Evolutionary conservation across 306 rosid species (phyloP), one percentile per base, ranked within the genome.

Genomic region (Begonia peltatifolia): DNA sequence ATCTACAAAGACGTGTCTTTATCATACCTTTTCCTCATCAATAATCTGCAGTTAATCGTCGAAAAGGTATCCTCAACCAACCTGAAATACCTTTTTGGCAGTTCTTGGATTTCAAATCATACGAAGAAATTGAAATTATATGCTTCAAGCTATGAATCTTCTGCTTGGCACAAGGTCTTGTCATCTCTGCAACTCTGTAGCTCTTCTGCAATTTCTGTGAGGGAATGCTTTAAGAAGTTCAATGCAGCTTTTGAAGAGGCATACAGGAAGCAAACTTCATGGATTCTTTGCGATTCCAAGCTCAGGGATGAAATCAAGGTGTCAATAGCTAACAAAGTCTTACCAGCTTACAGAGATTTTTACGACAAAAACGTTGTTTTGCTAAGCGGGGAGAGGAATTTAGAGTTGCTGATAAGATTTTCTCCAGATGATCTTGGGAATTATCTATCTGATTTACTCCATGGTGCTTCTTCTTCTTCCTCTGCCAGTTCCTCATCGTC

Each of bases 341-440:
- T 68, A 42, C 73, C 84, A 5, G 35, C 12, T 8, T 78, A 74
- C 36, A 58, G 11, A 50, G 69, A 65, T 49, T 74, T 74, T 47
- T 78, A 62, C 51, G 63, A 67, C 1, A 56, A 51, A 23, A 38
- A 52, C 41, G 13, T 54, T 16, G 44, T 6, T 9, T 15, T 23
- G 44, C 41, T 60, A 30, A 67, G 22, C 22, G 68, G 51, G 49
- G 71, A 74, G 51, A 60, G 17, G 18, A 68, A 76, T 59, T 16
- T 57, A 75, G 63, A 54, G 49, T 14, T 38, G 55, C 52, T 53
- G 23, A 61, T 59, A 22, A 66, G 65, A 52, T 60, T 63, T 55
- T 50, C 74, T 7, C 81, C 85, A 4, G 76, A 79, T 38, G 81
- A 79, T 56, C 42, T 75, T 68, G 72, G 76, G 13, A 79, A 79